Conservation (phyloP, 495 filamentous ascomycete genomes). For the Podospora anserina region DNA sequence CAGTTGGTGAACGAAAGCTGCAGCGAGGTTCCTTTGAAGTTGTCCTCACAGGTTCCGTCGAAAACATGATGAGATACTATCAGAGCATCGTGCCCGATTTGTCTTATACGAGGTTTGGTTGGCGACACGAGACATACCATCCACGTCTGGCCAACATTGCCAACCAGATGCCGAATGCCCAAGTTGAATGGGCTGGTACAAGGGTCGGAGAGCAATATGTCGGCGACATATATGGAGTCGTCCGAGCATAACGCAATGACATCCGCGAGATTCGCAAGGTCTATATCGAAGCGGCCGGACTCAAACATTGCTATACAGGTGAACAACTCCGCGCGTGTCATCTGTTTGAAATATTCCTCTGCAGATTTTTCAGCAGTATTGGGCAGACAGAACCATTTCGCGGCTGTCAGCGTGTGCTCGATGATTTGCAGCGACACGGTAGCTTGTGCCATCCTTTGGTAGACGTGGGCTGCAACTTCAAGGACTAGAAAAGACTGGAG, state of each 20-base stretch:
- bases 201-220: not conserved
- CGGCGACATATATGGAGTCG: not conserved
- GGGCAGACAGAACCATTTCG: not conserved
- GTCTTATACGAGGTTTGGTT: not conserved
- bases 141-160: not conserved
- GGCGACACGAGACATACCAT: not conserved
- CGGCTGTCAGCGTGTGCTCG: not conserved
- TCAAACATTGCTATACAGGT: not conserved
- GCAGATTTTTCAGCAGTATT: not conserved
- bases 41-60: not conserved
- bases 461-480: not conserved
- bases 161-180: not conserved
- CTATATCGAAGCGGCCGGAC: not conserved
- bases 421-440: not conserved
- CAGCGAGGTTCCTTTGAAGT: not conserved
- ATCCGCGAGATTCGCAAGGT: not conserved
- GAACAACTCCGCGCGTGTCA: not conserved
- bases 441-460: not conserved
- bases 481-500: not conserved
- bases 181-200: not conserved
- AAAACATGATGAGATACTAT: not conserved
- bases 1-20: not conserved
- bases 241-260: not conserved
- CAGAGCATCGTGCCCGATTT: not conserved
- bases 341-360: not conserved